phyloP scores from a whole-genome alignment of 2,329 filamentous ascomycete genomes.

The Podosphaera fusca region DNA sequence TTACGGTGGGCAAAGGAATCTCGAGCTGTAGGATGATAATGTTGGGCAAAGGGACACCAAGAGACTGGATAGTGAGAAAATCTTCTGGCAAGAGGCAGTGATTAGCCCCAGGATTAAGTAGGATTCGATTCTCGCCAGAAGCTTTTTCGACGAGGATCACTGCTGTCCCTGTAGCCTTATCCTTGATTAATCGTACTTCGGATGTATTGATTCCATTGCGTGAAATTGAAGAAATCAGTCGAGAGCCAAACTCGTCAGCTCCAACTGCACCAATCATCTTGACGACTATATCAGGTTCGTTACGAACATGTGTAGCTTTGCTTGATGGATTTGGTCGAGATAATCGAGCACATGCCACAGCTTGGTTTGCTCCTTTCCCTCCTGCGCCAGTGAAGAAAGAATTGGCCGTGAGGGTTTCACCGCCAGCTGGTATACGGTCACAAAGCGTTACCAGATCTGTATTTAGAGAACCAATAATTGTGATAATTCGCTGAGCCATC shows the following conservation, averaged over 20 bases:
- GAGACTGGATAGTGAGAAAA: constrained; percentile 17
- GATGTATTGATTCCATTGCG: constrained; percentile 37
- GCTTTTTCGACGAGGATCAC: constrained; percentile 52
- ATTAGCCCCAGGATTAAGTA: constrained; percentile 52
- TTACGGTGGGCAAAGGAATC: constrained; percentile 41
- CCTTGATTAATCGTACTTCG: constrained; percentile 23
- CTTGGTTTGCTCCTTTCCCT: constrained; percentile 85
- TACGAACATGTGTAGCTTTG: constrained; percentile 5
- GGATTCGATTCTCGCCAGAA: constrained; percentile 24
- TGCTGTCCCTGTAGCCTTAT: constrained; percentile 42
- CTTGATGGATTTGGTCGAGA: constrained; percentile 29
- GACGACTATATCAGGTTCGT: constrained; percentile 21
- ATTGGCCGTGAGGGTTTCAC: constrained; percentile 66
- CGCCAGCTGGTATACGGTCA: constrained; percentile 56
- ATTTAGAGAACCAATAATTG: constrained; percentile 80
- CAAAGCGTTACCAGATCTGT: constrained; percentile 82
- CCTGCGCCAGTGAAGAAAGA: constrained; percentile 63
- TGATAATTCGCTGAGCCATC: constrained; percentile 28
- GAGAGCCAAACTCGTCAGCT: constrained; percentile 37
- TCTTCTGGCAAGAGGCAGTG: constrained; percentile 20
- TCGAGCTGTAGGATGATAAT: constrained; percentile 60
- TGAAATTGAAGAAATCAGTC: constrained; percentile 33
- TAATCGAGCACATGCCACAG: constrained; percentile 34
- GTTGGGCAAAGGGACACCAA: constrained; percentile 26
- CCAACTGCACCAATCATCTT: constrained; percentile 58